Evolutionary conservation across 1,139 yeast genomes (phyloP), one percentile per base, ranked within the genome.

Genomic region (Pichia sp.): DNA sequence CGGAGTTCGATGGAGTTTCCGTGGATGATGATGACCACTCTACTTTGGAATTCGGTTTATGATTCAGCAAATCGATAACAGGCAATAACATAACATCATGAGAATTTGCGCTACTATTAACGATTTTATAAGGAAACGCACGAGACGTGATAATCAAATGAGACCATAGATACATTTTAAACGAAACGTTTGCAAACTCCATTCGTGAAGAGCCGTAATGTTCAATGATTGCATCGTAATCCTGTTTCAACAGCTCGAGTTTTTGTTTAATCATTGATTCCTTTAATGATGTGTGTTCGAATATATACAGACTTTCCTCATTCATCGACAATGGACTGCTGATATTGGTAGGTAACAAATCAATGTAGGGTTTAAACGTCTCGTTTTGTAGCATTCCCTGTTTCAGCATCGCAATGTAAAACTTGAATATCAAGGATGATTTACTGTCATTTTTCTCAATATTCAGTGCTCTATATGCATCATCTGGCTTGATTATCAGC

Each of bases 1-100:
- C 48, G 5, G 43, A 41, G 1, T 28, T 5, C 33, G 27, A 29
- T 23, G 43, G 41, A 29, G 45, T 16, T 3, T 60, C 47, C 5
- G 43, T 42, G 1, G 27, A 5, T 32, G 28, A 31, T 23, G 43
- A 41, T 31, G 45, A 43, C 97, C 97, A 88, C 26, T 73, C 68
- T 0, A 86, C 88, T 23, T 75, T 67, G 0, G 82, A 69, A 34
- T 62, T 64, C 10, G 82, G 78, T 48, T 72, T 65, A 60, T 88
- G 97, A 56, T 88, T 88, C 46, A 87, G 64, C 16, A 86, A 64
- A 58, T 88, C 97, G 11, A 86, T 71, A 8, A 88, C 60, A 0
- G 97, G 97, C 28, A 85, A 62, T 37, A 88, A 66, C 72, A 88
- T 81, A 2, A 85, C 85, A 49, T 79, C 79, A 39, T 52, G 45